Evolutionary conservation across 768 basidiomycete genomes (phyloP), one percentile per base, ranked within the genome.

Genomic region (Lentinula boryana): DNA sequence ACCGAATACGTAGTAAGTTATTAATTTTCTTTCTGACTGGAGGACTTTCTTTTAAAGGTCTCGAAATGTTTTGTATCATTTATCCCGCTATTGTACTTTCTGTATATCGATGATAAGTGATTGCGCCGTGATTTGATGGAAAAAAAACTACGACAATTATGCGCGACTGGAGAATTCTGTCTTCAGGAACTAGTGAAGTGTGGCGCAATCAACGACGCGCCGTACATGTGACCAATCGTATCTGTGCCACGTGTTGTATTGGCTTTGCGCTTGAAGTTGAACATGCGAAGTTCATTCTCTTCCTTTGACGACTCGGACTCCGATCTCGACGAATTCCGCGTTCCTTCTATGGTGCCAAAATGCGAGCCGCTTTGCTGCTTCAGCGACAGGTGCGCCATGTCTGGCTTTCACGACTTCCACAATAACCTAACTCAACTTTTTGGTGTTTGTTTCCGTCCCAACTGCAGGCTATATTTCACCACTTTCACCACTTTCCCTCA

Each of bases 401-500:
- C 16, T 12, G 46, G 58, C 49, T 46, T 48, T 38, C n/a, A 35
- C 18, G 21, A 44, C 38, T 55, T 41, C 59, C 38, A 64, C 66
- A 54, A 64, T 53, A 58, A 58, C 54, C 59, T 44, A 52, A 57
- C 60, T 60, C 61, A 62, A 55, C 53, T 40, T 57, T 56, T 62
- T 33, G 33, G 44, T 27, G 44, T 35, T 57, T 62, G 58, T 62
- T 58, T 54, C 66, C 53, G 33, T 38, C 36, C 6, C 40, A 23
- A 27, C 55, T 58, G 41, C 72, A 91, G 92, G 72, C 82, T 95
- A 46, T 94, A 86, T 77, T 95, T 94, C 71, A 94, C 93, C 23
- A 89, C 89, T n/a, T 94, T 93, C 68, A 94, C 93, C 23, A 89
- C 89, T n/a, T 94, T 93, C 68, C 85, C 87, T 23, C 82, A 86